phyloP scores from a whole-genome alignment of 2,329 filamentous ascomycete genomes.

The Lecanosticta acicola region DNA sequence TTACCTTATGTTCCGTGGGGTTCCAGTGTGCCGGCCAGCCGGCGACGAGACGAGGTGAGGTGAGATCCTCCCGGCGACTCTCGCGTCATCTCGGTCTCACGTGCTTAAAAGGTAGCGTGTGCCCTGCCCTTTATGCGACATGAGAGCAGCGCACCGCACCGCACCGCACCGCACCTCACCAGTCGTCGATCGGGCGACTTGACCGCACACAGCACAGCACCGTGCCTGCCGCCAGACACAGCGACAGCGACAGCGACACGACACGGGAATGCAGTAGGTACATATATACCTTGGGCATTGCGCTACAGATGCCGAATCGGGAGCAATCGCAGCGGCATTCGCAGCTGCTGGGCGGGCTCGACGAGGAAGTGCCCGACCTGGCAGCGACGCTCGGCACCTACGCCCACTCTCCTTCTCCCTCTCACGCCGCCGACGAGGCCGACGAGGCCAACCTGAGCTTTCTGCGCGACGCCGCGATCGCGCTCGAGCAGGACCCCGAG shows the following conservation, averaged over 20 bases:
- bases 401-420: too few species aligned
- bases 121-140: not conserved
- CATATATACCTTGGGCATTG: too few species aligned
- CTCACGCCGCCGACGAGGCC: conserved; percentile 32
- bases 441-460: conserved; percentile 48
- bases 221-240: too few species aligned
- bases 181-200: too few species aligned
- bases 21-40: too few species aligned
- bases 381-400: conserved; percentile 44
- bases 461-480: conserved; percentile 41
- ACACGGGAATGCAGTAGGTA: not conserved
- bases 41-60: too few species aligned
- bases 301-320: too few species aligned
- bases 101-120: not conserved
- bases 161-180: not conserved
- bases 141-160: not conserved
- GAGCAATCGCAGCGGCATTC: too few species aligned
- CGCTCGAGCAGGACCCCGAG: conserved; percentile 19
- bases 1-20: too few species aligned
- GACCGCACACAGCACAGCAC: too few species aligned
- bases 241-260: not conserved
- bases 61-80: too few species aligned
- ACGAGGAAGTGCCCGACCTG: conserved; percentile 40
- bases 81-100: not conserved
- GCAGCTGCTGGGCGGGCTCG: not conserved